These are phyloP conservation scores for Casuarina equisetifolia DNA, from an alignment of 306 rosid species.

Conservation along the genomic window DNA sequence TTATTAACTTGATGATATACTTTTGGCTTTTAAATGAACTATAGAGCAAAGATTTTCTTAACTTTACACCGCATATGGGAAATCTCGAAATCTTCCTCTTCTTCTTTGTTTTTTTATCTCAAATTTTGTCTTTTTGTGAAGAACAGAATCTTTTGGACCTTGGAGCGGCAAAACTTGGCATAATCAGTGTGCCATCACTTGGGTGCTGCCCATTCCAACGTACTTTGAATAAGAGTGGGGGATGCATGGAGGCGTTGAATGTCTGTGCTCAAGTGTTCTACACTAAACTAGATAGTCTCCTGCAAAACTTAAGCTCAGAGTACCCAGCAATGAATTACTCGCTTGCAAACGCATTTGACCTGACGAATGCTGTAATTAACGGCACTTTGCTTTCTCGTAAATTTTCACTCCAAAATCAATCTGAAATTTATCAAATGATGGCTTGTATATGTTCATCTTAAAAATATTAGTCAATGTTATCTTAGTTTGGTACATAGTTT, in stretches of 20 bases:
- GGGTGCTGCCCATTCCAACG: conserved; percentile 28
- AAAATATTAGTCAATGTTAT: too few species aligned
- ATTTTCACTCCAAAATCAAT: not conserved
- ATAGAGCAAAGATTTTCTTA: too few species aligned
- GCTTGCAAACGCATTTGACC: conserved; percentile 31
- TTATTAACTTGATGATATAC: too few species aligned
- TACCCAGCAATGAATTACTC: conserved; percentile 38
- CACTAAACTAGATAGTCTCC: not conserved
- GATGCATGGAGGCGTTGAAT: conserved; percentile 18
- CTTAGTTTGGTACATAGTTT: too few species aligned
- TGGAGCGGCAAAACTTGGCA: conserved; percentile 29
- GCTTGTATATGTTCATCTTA: too few species aligned
- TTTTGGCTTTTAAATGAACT: too few species aligned
- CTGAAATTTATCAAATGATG: too few species aligned
- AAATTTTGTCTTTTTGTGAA: not conserved
- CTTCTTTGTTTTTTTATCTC: not conserved
- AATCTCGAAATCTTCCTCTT: not conserved
- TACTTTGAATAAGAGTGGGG: not conserved
- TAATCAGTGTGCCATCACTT: conserved; percentile 15
- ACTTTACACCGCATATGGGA: too few species aligned
- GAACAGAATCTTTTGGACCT: conserved; percentile 14
- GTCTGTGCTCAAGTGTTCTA: conserved; percentile 24
- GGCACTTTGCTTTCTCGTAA: conserved; percentile 27
- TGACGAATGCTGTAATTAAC: conserved; percentile 15
- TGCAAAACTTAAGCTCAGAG: conserved; percentile 35